Base-by-base conservation (phyloP, 1,284 basidiomycete species). In the Sporisorium graminicola region DNA sequence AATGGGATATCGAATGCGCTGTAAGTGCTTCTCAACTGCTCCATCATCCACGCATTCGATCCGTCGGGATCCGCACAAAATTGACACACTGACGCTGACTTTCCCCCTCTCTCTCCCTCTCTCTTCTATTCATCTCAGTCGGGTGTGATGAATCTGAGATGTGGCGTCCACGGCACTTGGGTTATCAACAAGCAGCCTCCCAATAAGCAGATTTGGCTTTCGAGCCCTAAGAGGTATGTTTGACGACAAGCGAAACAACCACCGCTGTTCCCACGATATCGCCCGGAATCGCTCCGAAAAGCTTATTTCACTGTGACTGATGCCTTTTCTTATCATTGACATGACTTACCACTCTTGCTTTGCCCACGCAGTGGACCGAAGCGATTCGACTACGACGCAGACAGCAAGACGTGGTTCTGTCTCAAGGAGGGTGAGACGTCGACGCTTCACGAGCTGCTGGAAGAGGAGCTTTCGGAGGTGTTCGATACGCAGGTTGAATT, bases 171-270 rank as follows among this genome's bases (percentile, higher is more conserved):
- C 71, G 95, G 95, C 20, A 98, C 94, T n/a, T 99, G 98, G 87
- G 96, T 98, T 44, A 93, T 99, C 88, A 99, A 99, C 88, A 99
- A 99, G 88, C 96, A 99, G 86, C 96, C 96, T 10, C 96, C 97
- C 6, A 98, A 98, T 86, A 94, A 95, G 87, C 97, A 99, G 86
- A 98, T 99, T 83, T 99, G 96, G 96, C 89, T 99, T 35, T 95
- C 94, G 13, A 96, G 94, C 37, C 96, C 96, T 0, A 74, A 65
- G 26, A 81, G 79, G 81, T 84, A 60, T 13, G 81, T 63, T 20
- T 37, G 29, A 9, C 35, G 16, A 27, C 10, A 7, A 20, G 6
- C 1, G 13, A n/a, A n/a, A 29, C 16, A 40, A 24, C n/a, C 40
- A 27, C 18, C 20, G 18, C 29, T 10, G 29, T 49, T 24, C 13